A percentile compares a stretch with the other conserved stretches of the same genome.
These are phyloP conservation scores for Pueraria montana DNA, from an alignment of 306 rosid species.

Conservation along the genomic window DNA sequence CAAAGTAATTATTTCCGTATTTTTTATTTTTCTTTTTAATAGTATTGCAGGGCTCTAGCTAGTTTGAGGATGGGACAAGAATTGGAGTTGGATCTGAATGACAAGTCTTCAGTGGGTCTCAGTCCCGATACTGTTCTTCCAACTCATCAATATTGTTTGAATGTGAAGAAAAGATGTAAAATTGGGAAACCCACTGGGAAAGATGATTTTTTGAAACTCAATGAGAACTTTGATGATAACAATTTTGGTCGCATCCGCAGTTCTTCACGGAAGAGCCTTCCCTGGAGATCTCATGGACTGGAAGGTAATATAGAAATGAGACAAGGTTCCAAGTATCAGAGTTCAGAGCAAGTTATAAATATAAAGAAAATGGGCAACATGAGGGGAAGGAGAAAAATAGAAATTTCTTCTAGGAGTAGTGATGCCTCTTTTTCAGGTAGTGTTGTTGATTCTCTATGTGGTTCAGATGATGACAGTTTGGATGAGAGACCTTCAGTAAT, in stretches of 20 bases:
- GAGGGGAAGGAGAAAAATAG: constrained; percentile 71
- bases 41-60: constrained; percentile 56
- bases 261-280: constrained; percentile 63
- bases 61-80: constrained; percentile 65
- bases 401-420: constrained; percentile 59
- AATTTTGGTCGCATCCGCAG: constrained; percentile 55
- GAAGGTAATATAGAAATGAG: constrained; percentile 52
- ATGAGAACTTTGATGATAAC: constrained; percentile 69
- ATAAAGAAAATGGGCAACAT: constrained; percentile 57
- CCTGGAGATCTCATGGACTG: constrained; percentile 54
- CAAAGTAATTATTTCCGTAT: constrained; percentile 1
- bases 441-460: constrained; percentile 66
- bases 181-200: constrained; percentile 53
- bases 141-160: constrained; percentile 54
- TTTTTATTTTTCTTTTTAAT: constrained; percentile 17
- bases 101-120: constrained; percentile 60
- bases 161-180: constrained; percentile 55
- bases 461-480: constrained; percentile 66
- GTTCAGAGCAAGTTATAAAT: constrained; percentile 59
- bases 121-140: constrained; percentile 90
- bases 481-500: constrained; percentile 53
- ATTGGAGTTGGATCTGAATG: constrained; percentile 64
- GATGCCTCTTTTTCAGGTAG: constrained; percentile 61
- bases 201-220: constrained; percentile 57
- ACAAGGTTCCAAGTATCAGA: constrained; percentile 68